These are phyloP conservation scores for Cetradonia linearis DNA, from an alignment of 495 filamentous ascomycete genomes.

Conservation along the genomic window DNA sequence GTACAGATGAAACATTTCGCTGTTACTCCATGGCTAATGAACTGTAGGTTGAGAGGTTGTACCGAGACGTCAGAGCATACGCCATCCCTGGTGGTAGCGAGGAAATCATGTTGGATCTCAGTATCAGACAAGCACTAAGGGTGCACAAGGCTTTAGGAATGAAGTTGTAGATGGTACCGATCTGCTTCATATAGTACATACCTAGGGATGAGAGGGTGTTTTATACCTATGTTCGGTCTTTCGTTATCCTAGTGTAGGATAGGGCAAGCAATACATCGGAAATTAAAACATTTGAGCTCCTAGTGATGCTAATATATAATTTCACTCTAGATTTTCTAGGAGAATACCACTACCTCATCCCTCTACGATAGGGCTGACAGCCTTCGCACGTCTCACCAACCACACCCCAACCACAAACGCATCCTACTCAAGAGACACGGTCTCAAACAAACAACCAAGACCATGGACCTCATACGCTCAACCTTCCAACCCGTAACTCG, in stretches of 20 bases:
- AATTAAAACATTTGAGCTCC: too few relatives aligned
- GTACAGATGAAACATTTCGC: neutral
- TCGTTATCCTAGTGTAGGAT: neutral
- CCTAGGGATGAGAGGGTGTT: neutral
- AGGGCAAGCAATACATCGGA: neutral
- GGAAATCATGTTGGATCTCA: conserved; percentile 98
- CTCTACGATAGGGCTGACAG: neutral
- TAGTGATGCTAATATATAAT: too few relatives aligned
- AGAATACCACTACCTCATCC: neutral
- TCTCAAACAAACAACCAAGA: neutral
- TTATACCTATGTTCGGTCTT: neutral
- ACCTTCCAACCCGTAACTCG: conserved; percentile 66
- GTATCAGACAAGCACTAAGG: conserved; percentile 82
- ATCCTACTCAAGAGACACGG: neutral
- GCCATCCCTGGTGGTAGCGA: conserved; percentile 94
- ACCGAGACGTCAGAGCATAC: conserved; percentile 94
- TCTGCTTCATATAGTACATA: neutral
- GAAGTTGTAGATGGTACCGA: conserved; percentile 59
- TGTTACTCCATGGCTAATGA: neutral
- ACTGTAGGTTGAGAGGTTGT: conserved; percentile 62
- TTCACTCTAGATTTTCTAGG: too few relatives aligned
- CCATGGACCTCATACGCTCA: conserved; percentile 47
- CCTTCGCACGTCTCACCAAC: neutral
- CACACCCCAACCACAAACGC: too few relatives aligned
- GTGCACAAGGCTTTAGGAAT: conserved; percentile 89